Evolutionary conservation across 305 asterid genomes (phyloP), one percentile per base, ranked within the genome.

Genomic region (Solanum aculeatissimum): DNA sequence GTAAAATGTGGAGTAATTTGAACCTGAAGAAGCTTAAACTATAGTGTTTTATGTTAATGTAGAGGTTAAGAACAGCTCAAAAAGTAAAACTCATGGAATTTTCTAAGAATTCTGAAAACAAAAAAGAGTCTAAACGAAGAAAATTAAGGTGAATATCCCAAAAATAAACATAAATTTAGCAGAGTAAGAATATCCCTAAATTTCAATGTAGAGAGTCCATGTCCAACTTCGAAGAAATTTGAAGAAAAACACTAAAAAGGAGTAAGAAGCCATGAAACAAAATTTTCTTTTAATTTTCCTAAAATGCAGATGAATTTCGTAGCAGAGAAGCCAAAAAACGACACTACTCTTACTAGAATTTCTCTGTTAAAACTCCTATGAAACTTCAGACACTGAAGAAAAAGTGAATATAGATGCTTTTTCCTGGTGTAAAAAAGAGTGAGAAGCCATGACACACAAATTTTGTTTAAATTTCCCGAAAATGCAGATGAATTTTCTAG

Each of bases 361-460:
- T 63, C 42, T 27, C 21, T 1, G 38, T 9, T 25, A 13, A 62
- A 6, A 62, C 70, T 62, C 40, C 10, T 6, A 62, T 1, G 0
- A 65, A 29, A 21, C 72, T 51, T 51, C 57, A 51, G 13, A 57
- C 27, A 6, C 12, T 54, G 45, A 2, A 29, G 15, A 13, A 6
- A 25, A 38, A 1, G 10, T 12, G 18, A 68, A 49, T 16, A 2
- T 2, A 15, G 12, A 4, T 27, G n/a, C 51, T n/a, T 66, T 51
- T 68, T 70, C 95, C 95, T 91, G 82, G 47, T 19, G 74, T 42
- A 1, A 13, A n/a, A 65, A 83, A 25, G 40, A 6, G 3, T 15
- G 4, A 25, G 47, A 47, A 15, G 6, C 49, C 29, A 53, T 11
- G 19, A 47, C 35, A 10, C 10, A 21, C 42, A 15, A 70, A 0